Percentiles rank a stretch among this genome's conserved stretches.
These are phyloP conservation scores for Erodium trifolium DNA, from an alignment of 441 rosid genomes.

Conservation along the genomic window DNA sequence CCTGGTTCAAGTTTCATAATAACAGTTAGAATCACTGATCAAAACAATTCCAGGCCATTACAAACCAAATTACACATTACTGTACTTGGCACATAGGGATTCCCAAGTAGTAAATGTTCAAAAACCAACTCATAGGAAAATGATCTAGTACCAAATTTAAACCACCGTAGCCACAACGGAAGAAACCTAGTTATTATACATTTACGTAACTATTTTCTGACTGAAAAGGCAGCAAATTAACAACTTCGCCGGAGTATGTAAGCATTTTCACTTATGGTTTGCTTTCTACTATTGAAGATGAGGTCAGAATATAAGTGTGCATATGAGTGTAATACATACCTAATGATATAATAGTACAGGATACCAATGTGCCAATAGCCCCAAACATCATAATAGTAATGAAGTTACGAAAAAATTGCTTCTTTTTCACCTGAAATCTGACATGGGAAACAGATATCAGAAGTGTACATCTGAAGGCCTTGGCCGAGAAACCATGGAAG, in stretches of 20 bases:
- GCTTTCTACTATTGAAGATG: background rate
- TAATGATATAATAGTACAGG: constrained; percentile 42
- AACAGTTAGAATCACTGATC: constrained; percentile 9
- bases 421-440: constrained; percentile 62
- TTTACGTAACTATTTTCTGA: background rate
- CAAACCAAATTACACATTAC: background rate
- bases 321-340: constrained; percentile 22
- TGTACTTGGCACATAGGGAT: background rate
- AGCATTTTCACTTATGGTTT: background rate
- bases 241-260: background rate
- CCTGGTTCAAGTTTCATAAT: constrained; percentile 35
- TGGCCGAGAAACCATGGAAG: background rate
- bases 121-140: background rate
- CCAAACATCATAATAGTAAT: constrained; percentile 44
- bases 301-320: background rate
- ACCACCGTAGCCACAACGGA: background rate
- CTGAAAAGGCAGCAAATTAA: background rate
- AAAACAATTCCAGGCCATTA: background rate
- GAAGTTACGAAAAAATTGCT: constrained; percentile 16
- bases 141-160: background rate
- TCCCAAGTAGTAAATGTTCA: background rate
- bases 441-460: constrained; percentile 16
- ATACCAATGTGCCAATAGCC: constrained; percentile 46
- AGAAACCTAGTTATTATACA: background rate
- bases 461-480: background rate